A percentile compares a stretch with the other conserved stretches of the same genome.
Conservation (phyloP, 2,329 filamentous ascomycete species). For the Penicillium oxalicum region DNA sequence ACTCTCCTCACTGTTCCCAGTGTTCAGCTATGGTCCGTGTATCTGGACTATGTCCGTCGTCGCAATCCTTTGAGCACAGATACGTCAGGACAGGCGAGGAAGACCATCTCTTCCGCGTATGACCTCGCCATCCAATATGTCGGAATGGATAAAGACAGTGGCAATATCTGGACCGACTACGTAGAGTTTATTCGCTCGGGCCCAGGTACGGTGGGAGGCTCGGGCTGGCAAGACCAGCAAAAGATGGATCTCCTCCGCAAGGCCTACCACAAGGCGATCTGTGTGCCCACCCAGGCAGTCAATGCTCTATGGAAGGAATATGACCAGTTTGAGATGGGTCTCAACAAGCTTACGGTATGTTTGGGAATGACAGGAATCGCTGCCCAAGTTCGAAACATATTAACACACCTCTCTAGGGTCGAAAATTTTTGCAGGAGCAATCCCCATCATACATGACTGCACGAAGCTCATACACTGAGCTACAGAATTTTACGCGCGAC, state of each 20-base stretch:
- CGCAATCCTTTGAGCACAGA: conserved; percentile 83
- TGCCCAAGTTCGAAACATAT: too few relatives aligned
- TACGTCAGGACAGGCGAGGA: conserved; percentile 65
- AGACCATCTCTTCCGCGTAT: conserved; percentile 77
- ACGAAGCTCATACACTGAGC: conserved; percentile 76
- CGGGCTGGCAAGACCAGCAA: conserved; percentile 91
- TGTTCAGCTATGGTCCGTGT: conserved; percentile 84
- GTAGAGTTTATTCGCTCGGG: conserved; percentile 86
- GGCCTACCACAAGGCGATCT: conserved; percentile 84
- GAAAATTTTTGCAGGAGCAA: conserved; percentile 89
- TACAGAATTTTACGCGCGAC: conserved; percentile 80
- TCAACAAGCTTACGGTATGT: conserved; percentile 81
- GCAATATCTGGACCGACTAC: conserved; percentile 88
- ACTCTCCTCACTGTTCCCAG: conserved; percentile 74
- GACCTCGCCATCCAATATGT: conserved; percentile 87
- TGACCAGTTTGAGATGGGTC: conserved; percentile 86
- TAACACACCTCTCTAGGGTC: conserved; percentile 53
- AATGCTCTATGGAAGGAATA: conserved; percentile 95
- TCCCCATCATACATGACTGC: conserved; percentile 96
- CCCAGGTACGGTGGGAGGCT: conserved; percentile 78
- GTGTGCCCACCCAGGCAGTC: conserved; percentile 75
- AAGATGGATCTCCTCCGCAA: conserved; percentile 94
- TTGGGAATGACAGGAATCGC: neutral
- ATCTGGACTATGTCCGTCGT: conserved; percentile 90
- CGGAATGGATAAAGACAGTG: conserved; percentile 85